Evolutionary conservation across 805 yeast species (phyloP).

Genomic region (Candida cerambycidarum): DNA sequence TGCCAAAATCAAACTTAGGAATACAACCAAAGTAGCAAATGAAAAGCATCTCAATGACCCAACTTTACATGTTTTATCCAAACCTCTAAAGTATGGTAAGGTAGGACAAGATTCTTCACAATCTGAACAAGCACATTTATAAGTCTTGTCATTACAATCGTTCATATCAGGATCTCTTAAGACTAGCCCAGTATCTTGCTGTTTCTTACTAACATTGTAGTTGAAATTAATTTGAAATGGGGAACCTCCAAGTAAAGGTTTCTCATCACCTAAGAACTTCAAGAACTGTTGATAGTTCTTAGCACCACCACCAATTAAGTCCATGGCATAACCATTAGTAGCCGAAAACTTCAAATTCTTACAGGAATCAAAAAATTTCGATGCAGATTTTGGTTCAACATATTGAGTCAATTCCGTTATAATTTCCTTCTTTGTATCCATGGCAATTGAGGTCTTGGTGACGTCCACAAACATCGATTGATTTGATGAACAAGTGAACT

Average conservation of each 20-base stretch:
- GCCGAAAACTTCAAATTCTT: slow-evolving; percentile 88
- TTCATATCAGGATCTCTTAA: slow-evolving; percentile 31
- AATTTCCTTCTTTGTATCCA: slow-evolving; percentile 51
- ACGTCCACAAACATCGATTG: slow-evolving; percentile 76
- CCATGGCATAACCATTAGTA: slow-evolving; percentile 96
- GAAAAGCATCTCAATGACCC: slow-evolving; percentile 75
- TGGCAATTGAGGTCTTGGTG: slow-evolving; percentile 49
- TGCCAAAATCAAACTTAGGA: slow-evolving; percentile 36
- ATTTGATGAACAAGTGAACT: slow-evolving; percentile 85
- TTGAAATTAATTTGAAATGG: slow-evolving; percentile 88
- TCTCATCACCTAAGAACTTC: slow-evolving; percentile 90
- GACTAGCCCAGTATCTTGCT: slow-evolving; percentile 16
- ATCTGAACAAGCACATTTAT: slow-evolving; percentile 87
- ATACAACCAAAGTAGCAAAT: slow-evolving; percentile 54
- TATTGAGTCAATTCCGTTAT: slow-evolving; percentile 71
- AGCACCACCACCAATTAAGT: slow-evolving; percentile 97
- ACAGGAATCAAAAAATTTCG: slow-evolving; percentile 75
- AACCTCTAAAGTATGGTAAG: slow-evolving; percentile 47
- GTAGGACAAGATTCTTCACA: slow-evolving; percentile 79
- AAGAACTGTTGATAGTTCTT: slow-evolving; percentile 66
- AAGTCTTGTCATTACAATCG: slow-evolving; percentile 64
- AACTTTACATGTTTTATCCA: slow-evolving; percentile 47
- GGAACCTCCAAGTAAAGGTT: slow-evolving; percentile 91
- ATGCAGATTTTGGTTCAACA: slow-evolving; percentile 61
- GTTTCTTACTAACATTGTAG: slow-evolving; percentile 35